Base-by-base conservation (phyloP, 768 basidiomycete genomes). In the Macrolepiota albuminosa region DNA sequence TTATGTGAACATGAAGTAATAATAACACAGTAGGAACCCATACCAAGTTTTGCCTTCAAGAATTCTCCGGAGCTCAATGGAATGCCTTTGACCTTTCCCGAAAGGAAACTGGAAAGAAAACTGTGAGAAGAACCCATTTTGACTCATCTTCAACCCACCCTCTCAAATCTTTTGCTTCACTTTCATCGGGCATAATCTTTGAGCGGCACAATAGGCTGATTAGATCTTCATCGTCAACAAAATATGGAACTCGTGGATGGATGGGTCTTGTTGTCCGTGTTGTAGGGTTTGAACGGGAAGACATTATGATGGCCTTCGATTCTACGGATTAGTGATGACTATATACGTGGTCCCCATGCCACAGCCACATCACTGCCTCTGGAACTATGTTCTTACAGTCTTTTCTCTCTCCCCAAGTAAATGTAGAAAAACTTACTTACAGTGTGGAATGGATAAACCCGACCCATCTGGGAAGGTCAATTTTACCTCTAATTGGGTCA, bases 231-330 rank as follows among this genome's bases (percentile, higher is more conserved):
- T 31, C 37, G n/a, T 39, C 21, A 33, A 54, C 51, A 36, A 58
- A 39, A 37, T 64, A 49, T 6, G 60, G 59, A 36, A 58, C 60
- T 31, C 37, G 53, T 42, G 42, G 58, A 11, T 49, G 52, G 34
- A 60, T 43, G 4, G 64, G 64, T 18, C 56, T 64, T 6, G 64
- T 2, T 24, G 53, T 49, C 10, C 64, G 64, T 6, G 61, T 55
- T 40, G 52, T 18, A 56, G 58, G 34, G 58, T 64, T 9, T 62
- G 59, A 26, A 58, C 29, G 43, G 56, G 55, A 55, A 29, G 6
- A 11, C 10, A 29, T 29, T 4, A 29, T 29, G 29, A 56, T 16
- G 14, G 43, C 8, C 43, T 59, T 56, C 9, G 58, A 14, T 34
- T 56, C 58, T 54, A 62, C 51, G 24, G 11, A 43, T 45, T 13